Evolutionary conservation across 306 rosid species (phyloP).

Genomic region (Mimosa bimucronata): DNA sequence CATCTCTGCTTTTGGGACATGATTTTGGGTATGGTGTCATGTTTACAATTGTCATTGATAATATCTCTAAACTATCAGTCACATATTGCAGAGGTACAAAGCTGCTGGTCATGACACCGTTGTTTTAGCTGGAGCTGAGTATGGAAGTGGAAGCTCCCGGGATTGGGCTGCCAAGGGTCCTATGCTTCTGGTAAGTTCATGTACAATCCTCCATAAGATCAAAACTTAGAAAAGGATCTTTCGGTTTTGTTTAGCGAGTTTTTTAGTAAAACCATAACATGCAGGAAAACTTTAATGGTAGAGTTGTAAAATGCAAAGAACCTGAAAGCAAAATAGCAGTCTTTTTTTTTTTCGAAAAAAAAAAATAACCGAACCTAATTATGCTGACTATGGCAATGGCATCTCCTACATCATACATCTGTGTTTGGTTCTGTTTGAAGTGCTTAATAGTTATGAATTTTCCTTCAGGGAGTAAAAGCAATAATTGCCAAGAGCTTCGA

Average conservation of each 20-base stretch:
- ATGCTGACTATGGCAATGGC: neutral
- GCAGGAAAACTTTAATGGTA: neutral
- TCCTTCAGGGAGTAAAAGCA: conserved; percentile 86
- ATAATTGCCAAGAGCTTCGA: conserved; percentile 93
- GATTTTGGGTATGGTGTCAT: neutral
- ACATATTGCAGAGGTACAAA: conserved; percentile 7
- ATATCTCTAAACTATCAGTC: neutral
- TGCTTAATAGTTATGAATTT: neutral
- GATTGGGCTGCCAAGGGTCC: conserved; percentile 99
- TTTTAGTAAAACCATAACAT: neutral
- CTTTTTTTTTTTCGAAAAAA: no score
- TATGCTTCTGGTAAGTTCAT: conserved; percentile 78
- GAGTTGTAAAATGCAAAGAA: neutral
- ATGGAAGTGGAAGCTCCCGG: conserved; percentile 63
- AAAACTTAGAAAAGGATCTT: neutral
- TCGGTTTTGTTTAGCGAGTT: no score
- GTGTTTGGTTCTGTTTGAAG: conserved; percentile 4
- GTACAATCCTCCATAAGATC: neutral
- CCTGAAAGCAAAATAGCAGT: neutral
- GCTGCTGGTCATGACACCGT: conserved; percentile 14
- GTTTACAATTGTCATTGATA: neutral
- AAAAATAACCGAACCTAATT: neutral
- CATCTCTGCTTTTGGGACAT: neutral
- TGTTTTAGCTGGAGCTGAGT: conserved; percentile 7
- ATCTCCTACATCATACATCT: neutral